Base-by-base conservation (phyloP, 2,329 filamentous ascomycete species). In the Fusarium staphyleae region DNA sequence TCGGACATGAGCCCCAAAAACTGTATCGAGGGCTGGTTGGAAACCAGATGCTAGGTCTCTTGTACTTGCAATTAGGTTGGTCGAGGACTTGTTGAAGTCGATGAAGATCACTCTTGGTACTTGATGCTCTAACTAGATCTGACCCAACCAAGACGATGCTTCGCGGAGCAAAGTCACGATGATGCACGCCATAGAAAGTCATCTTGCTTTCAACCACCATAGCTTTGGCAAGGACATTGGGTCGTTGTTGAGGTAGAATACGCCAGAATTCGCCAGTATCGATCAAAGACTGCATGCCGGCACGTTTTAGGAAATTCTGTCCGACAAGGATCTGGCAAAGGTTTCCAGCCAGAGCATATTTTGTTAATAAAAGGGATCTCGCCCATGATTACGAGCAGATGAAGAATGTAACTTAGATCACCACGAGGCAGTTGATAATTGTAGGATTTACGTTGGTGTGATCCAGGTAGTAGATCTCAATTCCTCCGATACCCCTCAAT, bases 261-360 rank as follows among this genome's bases (percentile, higher is more conserved):
- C 15, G 5, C 5, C 5, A 4, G 5, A 16, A n/a, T 10, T 19
- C 16, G 3, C 16, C 26, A 6, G 9, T 28, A 4, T 28, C n/a
- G 10, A 13, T 39, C 34, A 49, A 41, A 12, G 44, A 53, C 11
- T 29, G 10, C 50, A 57, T 30, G 16, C 16, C 39, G 15, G n/a
- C n/a, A n/a, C n/a, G n/a, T n/a, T n/a, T n/a, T n/a, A n/a, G 5
- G 6, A 6, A 22, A 22, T 22, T 4, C 19, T 22, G 19, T 4
- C 19, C 19, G 4, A 6, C 19, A 22, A 22, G 19, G 6, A 22
- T 22, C 19, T 22, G 6, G 19, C 19, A 4, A 22, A 22, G 19
- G 19, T 6, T 22, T 6, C 6, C 6, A 22, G 19, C 19, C 19
- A 22, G 19, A 22, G 19, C 4, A 22, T 4, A 22, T 22, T 6